These are phyloP conservation scores for Penicillium brasilianum DNA, from an alignment of 2,329 filamentous ascomycete genomes.

Conservation along the genomic window DNA sequence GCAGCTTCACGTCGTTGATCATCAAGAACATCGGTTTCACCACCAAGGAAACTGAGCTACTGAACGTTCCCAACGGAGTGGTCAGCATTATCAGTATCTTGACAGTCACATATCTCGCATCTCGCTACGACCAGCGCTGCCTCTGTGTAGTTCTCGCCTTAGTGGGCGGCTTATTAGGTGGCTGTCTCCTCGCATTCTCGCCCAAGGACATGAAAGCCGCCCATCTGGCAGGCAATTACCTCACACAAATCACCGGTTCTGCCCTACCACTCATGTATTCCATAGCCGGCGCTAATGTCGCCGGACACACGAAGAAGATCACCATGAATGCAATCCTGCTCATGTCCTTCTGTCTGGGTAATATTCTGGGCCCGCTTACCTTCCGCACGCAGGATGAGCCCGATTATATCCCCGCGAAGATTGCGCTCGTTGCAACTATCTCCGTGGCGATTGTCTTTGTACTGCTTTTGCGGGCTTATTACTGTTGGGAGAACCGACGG, in stretches of 20 bases:
- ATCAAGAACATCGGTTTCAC: slow-evolving; percentile 51
- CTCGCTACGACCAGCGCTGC: slow-evolving; percentile 47
- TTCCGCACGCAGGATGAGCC: slow-evolving; percentile 52
- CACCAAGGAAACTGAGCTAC: slow-evolving; percentile 49
- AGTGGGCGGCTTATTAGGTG: slow-evolving; percentile 50
- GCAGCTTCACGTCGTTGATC: slow-evolving; percentile 51
- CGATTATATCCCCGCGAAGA: slow-evolving; percentile 47
- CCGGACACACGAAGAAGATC: slow-evolving; percentile 58
- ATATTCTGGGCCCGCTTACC: slow-evolving; percentile 53
- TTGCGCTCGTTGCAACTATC: slow-evolving; percentile 44
- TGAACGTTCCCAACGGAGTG: slow-evolving; percentile 50
- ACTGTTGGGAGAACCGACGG: slow-evolving; percentile 40
- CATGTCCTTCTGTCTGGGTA: slow-evolving; percentile 50
- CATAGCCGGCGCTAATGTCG: slow-evolving; percentile 51
- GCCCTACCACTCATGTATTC: slow-evolving; percentile 48
- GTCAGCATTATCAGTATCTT: slow-evolving; percentile 49
- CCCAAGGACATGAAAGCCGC: slow-evolving; percentile 43
- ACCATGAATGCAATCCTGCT: slow-evolving; percentile 55
- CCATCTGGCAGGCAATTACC: slow-evolving; percentile 49
- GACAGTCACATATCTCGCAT: slow-evolving; percentile 41
- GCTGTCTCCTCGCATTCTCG: slow-evolving; percentile 48
- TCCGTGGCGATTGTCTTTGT: slow-evolving; percentile 36
- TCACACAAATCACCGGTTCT: slow-evolving; percentile 48
- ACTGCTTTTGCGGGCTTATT: slow-evolving; percentile 30
- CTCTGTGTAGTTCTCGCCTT: slow-evolving; percentile 47